Evolutionary conservation across 345 rosid species (phyloP), one percentile per base, ranked within the genome.

Genomic region (Lepidium africanum): DNA sequence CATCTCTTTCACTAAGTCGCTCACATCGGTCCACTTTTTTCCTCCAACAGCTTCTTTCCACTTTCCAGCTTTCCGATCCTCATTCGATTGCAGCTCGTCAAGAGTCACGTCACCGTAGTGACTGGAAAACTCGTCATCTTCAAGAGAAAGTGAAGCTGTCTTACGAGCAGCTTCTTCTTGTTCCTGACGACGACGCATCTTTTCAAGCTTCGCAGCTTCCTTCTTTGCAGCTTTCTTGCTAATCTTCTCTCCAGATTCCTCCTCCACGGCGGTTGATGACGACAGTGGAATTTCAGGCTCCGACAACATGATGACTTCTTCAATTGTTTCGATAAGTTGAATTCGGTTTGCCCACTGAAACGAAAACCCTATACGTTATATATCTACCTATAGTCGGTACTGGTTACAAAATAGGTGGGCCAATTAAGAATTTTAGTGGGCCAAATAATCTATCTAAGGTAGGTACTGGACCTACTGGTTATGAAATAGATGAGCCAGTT

Each of bases 161-260:
- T 74, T 59, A 38, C 80, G 59, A 0, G 82, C 72, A 11, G 78
- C 63, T 33, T 65, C 60, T 7, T 77, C 82, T 5, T 70, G 81
- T 52, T 84, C 95, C 73, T 81, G 83, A 17, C 81, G 86, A 69
- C 92, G 94, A 3, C 90, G 92, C 14, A 78, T 37, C 78, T 89
- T 92, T 76, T 87, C 96, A 37, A 73, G 82, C 79, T 85, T 92
- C 38, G 86, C 88, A 0, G 96, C 94, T 78, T 84, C 92, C 63
- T 91, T 91, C 78, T 91, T 91, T 5, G 97, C 86, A 2, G 89
- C 92, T 56, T 92, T 92, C 76, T 89, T 92, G 82, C 92, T 89
- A 17, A 76, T 35, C 15, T 74, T 39, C 27, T 81, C 76, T 13
- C 75, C 67, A 16, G 76, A 37, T 5, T 77, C 81, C 19, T 64